A percentile compares a stretch with the other conserved stretches of the same genome.
Conservation (phyloP, 257 asterid genomes). For the Solanum chiquidenum region DNA sequence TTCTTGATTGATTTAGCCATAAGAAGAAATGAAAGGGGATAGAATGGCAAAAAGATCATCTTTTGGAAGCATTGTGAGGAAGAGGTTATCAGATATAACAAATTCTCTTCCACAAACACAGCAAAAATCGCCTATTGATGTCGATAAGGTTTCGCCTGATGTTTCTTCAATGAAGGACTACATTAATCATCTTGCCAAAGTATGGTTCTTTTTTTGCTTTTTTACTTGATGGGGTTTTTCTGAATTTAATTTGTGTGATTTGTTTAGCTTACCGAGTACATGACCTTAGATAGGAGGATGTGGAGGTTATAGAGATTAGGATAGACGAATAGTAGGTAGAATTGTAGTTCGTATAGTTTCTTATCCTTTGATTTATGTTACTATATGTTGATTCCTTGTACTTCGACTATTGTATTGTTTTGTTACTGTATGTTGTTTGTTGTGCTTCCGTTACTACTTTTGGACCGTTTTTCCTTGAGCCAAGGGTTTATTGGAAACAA, state of each 20-base stretch:
- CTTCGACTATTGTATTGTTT: not conserved
- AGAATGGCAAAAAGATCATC: constrained; percentile 64
- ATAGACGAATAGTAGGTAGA: not conserved
- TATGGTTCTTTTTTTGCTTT: not conserved
- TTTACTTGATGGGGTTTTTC: not conserved
- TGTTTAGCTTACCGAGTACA: not conserved
- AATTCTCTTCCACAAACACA: constrained; percentile 63
- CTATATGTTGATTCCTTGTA: not conserved
- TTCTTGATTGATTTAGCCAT: not conserved
- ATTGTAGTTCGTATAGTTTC: not conserved
- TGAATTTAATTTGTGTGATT: not conserved
- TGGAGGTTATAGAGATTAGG: not conserved
- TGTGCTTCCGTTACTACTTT: not conserved
- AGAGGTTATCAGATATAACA: constrained; percentile 70
- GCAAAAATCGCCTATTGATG: constrained; percentile 37
- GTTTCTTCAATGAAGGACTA: constrained; percentile 29
- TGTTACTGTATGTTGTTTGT: not conserved
- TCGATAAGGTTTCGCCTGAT: constrained; percentile 21
- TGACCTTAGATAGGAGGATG: not conserved
- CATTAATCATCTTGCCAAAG: constrained; percentile 58
- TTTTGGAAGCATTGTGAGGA: constrained; percentile 56
- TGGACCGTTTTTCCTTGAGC: not conserved
- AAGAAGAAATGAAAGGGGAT: constrained; percentile 47
- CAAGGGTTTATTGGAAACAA: not conserved
- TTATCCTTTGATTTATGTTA: not conserved